Evolutionary conservation across 306 rosid genomes (phyloP).

Genomic region (Argentina anserina): DNA sequence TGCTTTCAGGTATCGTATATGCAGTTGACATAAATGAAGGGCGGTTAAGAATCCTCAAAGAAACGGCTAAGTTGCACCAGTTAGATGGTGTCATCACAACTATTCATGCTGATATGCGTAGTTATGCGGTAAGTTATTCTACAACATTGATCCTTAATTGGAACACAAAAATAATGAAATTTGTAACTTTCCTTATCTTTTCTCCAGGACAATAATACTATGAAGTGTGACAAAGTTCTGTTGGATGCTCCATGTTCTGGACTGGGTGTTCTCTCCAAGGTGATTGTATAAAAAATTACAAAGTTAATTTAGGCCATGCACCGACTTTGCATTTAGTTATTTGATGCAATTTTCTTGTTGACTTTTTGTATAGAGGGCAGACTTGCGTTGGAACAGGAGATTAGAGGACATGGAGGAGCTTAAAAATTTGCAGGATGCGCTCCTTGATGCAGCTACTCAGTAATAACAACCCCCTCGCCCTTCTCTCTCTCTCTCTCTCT

Average conservation of each 20-base stretch:
- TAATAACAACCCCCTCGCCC: slow-evolving; percentile 37
- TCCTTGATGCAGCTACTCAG: slow-evolving; percentile 74
- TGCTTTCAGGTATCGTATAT: slow-evolving; percentile 57
- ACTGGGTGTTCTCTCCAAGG: slow-evolving; percentile 92
- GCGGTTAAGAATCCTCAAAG: slow-evolving; percentile 79
- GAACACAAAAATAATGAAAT: neutral
- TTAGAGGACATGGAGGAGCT: slow-evolving; percentile 72
- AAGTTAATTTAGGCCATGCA: neutral
- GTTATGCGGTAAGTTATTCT: slow-evolving; percentile 46
- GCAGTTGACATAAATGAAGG: slow-evolving; percentile 74
- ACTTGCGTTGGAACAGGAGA: slow-evolving; percentile 77
- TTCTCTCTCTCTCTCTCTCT: slow-evolving; percentile 5
- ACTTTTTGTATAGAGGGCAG: slow-evolving; percentile 70
- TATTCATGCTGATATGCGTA: slow-evolving; percentile 62
- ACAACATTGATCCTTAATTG: neutral
- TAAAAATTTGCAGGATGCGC: slow-evolving; percentile 69
- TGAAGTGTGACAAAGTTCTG: slow-evolving; percentile 66
- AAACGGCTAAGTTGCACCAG: slow-evolving; percentile 74
- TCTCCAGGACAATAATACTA: slow-evolving; percentile 45
- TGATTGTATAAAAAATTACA: slow-evolving; percentile 23
- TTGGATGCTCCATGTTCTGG: slow-evolving; percentile 91
- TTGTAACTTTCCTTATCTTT: slow-evolving; percentile 13
- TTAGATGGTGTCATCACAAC: slow-evolving; percentile 61
- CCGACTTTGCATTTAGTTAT: slow-evolving; percentile 2
- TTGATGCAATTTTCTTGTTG: slow-evolving; percentile 19